Percentiles rank a stretch among this genome's conserved stretches.
These are phyloP conservation scores for Ceratocystis albifundus DNA, from an alignment of 2,329 filamentous ascomycete genomes.

Conservation along the genomic window DNA sequence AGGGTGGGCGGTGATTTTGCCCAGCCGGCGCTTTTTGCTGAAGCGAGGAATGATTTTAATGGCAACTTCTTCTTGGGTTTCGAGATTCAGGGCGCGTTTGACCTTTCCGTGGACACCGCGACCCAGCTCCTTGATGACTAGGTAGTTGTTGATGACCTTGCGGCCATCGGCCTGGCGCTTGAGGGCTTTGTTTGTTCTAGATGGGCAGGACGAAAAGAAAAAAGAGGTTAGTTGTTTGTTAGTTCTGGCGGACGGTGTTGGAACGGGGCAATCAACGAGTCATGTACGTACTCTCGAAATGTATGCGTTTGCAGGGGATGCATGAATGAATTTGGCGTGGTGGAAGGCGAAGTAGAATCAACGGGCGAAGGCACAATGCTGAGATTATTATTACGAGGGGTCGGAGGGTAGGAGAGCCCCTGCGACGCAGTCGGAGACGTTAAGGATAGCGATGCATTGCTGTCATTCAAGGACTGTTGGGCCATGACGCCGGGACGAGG, in stretches of 20 bases:
- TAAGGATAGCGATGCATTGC: slow-evolving; percentile 13
- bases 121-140: slow-evolving; percentile 91
- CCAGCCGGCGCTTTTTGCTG: slow-evolving; percentile 85
- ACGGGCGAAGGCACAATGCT: slow-evolving; percentile 39
- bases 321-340: slow-evolving; percentile 45
- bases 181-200: slow-evolving; percentile 74
- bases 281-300: slow-evolving; percentile 58
- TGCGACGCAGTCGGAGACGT: slow-evolving; percentile 15
- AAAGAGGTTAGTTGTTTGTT: slow-evolving; percentile 3
- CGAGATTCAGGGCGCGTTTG: slow-evolving; percentile 75
- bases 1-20: slow-evolving; percentile 57
- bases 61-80: slow-evolving; percentile 68
- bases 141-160: slow-evolving; percentile 95
- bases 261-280: neutral
- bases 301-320: slow-evolving; percentile 61
- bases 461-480: neutral
- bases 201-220: slow-evolving; percentile 17
- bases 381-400: slow-evolving; percentile 19
- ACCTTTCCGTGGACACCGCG: slow-evolving; percentile 96
- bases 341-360: slow-evolving; percentile 41
- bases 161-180: slow-evolving; percentile 80
- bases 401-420: slow-evolving; percentile 19
- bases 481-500: slow-evolving; percentile 1
- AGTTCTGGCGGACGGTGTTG: neutral
- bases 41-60: slow-evolving; percentile 98